phyloP scores from a whole-genome alignment of 2,329 filamentous ascomycete genomes.

The Ascochyta fabae region DNA sequence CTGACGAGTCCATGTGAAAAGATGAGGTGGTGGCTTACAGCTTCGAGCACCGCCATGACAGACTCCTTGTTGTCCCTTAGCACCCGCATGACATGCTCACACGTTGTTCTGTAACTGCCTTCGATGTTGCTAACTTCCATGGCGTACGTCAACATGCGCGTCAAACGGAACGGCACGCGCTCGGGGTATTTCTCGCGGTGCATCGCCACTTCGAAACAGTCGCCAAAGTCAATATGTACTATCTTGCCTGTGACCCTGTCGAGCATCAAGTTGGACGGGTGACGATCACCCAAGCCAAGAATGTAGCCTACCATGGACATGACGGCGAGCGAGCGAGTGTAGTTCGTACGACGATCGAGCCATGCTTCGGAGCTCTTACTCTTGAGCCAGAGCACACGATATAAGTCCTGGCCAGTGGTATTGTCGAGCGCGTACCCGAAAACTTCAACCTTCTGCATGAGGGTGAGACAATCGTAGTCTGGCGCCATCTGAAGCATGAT shows the following conservation, averaged over 20 bases:
- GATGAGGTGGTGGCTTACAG: slow-evolving; percentile 67
- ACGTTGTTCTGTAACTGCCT: slow-evolving; percentile 96
- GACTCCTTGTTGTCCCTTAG: slow-evolving; percentile 97
- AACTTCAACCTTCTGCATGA: slow-evolving; percentile 99
- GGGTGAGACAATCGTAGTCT: slow-evolving; percentile 95
- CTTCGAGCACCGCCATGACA: slow-evolving; percentile 96
- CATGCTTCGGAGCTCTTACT: slow-evolving; percentile 97
- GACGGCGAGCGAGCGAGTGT: slow-evolving; percentile 93
- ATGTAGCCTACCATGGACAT: slow-evolving; percentile 99
- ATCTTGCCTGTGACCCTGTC: slow-evolving; percentile 96
- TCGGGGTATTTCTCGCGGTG: slow-evolving; percentile 99
- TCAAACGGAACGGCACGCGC: slow-evolving; percentile 95
- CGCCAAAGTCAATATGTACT: slow-evolving; percentile 98
- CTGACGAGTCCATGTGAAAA: neutral
- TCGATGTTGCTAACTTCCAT: slow-evolving; percentile 99
- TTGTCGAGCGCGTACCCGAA: slow-evolving; percentile 99
- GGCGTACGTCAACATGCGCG: slow-evolving; percentile 97
- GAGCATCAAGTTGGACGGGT: slow-evolving; percentile 97
- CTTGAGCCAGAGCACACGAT: slow-evolving; percentile 97
- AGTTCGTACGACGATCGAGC: slow-evolving; percentile 98
- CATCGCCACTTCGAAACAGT: slow-evolving; percentile 99
- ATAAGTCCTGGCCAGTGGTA: slow-evolving; percentile 97
- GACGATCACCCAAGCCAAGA: slow-evolving; percentile 91
- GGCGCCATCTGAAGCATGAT: slow-evolving; percentile 99
- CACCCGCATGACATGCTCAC: slow-evolving; percentile 97